Evolutionary conservation across 192 early-diverging fungal species (phyloP).

Genomic region (Backusella australiensis): DNA sequence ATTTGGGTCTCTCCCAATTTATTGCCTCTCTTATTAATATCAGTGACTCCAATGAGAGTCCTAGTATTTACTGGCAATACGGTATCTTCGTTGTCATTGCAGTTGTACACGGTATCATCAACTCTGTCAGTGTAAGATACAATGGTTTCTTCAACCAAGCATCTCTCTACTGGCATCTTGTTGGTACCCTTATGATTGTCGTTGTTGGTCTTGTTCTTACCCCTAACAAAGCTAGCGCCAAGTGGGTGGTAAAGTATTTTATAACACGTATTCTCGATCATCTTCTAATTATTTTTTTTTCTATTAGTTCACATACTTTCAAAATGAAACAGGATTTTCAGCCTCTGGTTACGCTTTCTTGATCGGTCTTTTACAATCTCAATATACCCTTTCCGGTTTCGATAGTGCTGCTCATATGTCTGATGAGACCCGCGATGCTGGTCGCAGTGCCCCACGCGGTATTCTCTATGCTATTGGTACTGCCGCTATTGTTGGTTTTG

Average conservation of each 20-base stretch:
- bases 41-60: constrained; percentile 16
- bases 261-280: background rate
- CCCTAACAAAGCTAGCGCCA: constrained; percentile 33
- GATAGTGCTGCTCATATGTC: constrained; percentile 43
- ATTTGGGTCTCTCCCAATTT: constrained; percentile 48
- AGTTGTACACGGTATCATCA: constrained; percentile 49
- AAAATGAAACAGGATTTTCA: constrained; percentile 49
- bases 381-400: constrained; percentile 55
- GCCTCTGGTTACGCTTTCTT: constrained; percentile 48
- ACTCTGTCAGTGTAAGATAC: constrained; percentile 40
- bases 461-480: constrained; percentile 43
- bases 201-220: constrained; percentile 39
- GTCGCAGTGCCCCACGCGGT: constrained; percentile 38
- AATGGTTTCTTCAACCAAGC: constrained; percentile 49
- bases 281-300: background rate
- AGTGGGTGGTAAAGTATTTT: constrained; percentile 38
- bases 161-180: constrained; percentile 36
- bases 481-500: constrained; percentile 39
- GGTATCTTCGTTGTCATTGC: constrained; percentile 47
- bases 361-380: constrained; percentile 51
- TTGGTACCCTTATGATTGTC: constrained; percentile 42
- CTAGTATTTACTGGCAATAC: constrained; percentile 40
- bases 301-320: constrained; percentile 46
- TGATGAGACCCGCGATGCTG: constrained; percentile 49
- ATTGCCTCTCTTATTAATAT: constrained; percentile 39